Evolutionary conservation across 345 rosid species (phyloP).

Genomic region (Psidium friedrichsthalianum): DNA sequence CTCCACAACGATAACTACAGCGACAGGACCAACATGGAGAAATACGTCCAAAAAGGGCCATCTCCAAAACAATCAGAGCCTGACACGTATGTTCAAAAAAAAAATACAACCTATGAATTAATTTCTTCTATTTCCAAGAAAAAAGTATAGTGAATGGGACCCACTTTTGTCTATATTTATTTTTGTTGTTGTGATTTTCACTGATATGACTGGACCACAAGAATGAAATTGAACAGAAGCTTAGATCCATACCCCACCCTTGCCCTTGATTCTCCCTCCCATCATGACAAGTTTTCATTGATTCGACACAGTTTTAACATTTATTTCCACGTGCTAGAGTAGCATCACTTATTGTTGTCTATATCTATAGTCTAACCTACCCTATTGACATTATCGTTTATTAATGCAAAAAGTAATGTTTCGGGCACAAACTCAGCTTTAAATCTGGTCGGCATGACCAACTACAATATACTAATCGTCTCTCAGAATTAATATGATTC

Average conservation of each 20-base stretch:
- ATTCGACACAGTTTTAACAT: not conserved
- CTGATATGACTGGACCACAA: not conserved
- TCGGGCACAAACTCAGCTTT: accelerated
- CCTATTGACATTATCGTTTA: not conserved
- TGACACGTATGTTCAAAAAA: too few relatives aligned
- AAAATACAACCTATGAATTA: too few relatives aligned
- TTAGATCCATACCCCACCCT: too few relatives aligned
- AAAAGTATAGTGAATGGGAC: not conserved
- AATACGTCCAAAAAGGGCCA: too few relatives aligned
- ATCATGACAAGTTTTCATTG: not conserved
- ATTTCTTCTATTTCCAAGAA: too few relatives aligned
- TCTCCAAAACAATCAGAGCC: too few relatives aligned
- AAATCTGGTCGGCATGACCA: not conserved
- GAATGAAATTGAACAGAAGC: not conserved
- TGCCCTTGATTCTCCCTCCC: not conserved
- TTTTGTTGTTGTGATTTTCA: not conserved
- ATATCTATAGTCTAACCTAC: not conserved
- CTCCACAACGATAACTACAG: too few relatives aligned
- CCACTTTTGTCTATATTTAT: not conserved
- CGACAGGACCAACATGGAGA: too few relatives aligned
- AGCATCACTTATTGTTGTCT: not conserved
- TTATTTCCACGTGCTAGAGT: not conserved
- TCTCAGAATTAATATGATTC: not conserved
- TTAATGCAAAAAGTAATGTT: not conserved
- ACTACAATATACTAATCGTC: not conserved